Conservation (phyloP, 805 yeast genomes). For the Candida chauliodis region DNA sequence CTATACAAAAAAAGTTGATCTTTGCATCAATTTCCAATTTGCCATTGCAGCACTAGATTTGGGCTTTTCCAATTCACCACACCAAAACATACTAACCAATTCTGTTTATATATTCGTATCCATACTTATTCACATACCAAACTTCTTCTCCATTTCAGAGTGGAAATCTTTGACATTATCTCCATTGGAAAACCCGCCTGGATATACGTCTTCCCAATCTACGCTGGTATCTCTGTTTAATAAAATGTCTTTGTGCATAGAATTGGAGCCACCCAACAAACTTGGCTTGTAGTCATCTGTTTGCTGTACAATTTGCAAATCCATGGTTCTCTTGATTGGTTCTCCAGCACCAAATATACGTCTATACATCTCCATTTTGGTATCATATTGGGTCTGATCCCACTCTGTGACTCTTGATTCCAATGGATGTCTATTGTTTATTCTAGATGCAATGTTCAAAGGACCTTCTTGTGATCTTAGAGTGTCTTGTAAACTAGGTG, state of each 20-base stretch:
- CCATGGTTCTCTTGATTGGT: slow-evolving; percentile 91
- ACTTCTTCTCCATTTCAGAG: slow-evolving; percentile 62
- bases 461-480: slow-evolving; percentile 68
- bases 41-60: background rate
- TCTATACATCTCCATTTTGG: slow-evolving; percentile 73
- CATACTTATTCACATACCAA: slow-evolving; percentile 45
- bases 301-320: slow-evolving; percentile 64
- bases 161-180: slow-evolving; percentile 55
- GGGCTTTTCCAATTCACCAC: too few relatives aligned
- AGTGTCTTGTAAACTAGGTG: slow-evolving; percentile 68
- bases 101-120: too few relatives aligned
- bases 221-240: slow-evolving; percentile 70
- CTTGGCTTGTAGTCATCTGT: slow-evolving; percentile 72
- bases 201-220: slow-evolving; percentile 94
- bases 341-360: slow-evolving; percentile 89
- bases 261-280: slow-evolving; percentile 53
- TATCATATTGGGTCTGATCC: slow-evolving; percentile 71
- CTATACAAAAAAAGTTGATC: slow-evolving; percentile 1
- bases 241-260: slow-evolving; percentile 73
- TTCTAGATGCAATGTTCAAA: slow-evolving; percentile 51
- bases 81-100: too few relatives aligned
- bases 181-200: slow-evolving; percentile 47
- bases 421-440: slow-evolving; percentile 82
- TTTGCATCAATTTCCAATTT: slow-evolving; percentile 2
- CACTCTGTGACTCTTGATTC: slow-evolving; percentile 73